Conservation (phyloP, 1,284 basidiomycete species). For the Neotropicomus parvogracilis region DNA sequence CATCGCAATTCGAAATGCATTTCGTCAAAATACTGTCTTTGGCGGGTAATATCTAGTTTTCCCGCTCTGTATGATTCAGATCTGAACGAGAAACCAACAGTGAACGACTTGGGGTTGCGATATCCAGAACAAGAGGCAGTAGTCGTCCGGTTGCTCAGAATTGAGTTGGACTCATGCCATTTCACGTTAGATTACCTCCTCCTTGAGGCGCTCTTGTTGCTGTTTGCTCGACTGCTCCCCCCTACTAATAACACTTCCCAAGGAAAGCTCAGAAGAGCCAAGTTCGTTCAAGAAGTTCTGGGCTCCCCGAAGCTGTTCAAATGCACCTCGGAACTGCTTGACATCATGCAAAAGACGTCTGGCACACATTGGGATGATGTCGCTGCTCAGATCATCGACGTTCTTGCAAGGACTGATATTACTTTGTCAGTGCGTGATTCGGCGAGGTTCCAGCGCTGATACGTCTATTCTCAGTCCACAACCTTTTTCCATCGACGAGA, state of each 20-base stretch:
- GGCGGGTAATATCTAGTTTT: slow-evolving; percentile 34
- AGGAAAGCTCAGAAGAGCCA: slow-evolving; percentile 37
- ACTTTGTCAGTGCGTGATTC: slow-evolving; percentile 41
- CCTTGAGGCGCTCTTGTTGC: slow-evolving; percentile 51
- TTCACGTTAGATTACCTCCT: slow-evolving; percentile 47
- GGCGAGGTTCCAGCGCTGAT: slow-evolving; percentile 2
- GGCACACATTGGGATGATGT: slow-evolving; percentile 53
- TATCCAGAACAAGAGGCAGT: slow-evolving; percentile 34
- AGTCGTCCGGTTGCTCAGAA: neutral
- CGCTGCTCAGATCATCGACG: slow-evolving; percentile 44
- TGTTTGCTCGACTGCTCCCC: slow-evolving; percentile 57
- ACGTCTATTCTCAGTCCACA: slow-evolving; percentile 46
- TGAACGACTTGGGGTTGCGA: slow-evolving; percentile 34
- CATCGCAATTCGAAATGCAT: slow-evolving; percentile 28
- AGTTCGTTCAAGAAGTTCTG: slow-evolving; percentile 54
- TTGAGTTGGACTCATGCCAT: slow-evolving; percentile 2
- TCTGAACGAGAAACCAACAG: slow-evolving; percentile 19
- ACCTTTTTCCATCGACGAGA: slow-evolving; percentile 46
- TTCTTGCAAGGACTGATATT: slow-evolving; percentile 44
- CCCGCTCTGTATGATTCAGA: neutral
- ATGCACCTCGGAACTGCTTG: slow-evolving; percentile 38
- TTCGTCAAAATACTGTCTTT: slow-evolving; percentile 33
- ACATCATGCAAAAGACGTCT: slow-evolving; percentile 41
- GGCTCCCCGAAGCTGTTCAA: slow-evolving; percentile 31
- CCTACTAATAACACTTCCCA: slow-evolving; percentile 33